Conservation (phyloP, 495 filamentous ascomycete species). For the Daldinia bambusicola region DNA sequence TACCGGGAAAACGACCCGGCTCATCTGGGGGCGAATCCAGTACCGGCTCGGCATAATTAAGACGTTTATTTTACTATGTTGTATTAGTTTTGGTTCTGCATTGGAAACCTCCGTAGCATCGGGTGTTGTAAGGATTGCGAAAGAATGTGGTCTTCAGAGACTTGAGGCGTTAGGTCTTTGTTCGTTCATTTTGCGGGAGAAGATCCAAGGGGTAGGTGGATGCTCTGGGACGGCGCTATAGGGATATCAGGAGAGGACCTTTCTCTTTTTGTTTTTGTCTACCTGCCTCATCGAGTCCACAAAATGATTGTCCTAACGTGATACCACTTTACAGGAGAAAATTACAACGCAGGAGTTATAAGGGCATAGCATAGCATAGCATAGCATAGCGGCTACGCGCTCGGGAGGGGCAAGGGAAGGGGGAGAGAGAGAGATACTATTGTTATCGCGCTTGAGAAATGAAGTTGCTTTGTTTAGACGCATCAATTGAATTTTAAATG, state of each 20-base stretch:
- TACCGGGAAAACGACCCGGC: conserved; percentile 40
- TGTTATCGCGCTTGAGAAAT: conserved; percentile 12
- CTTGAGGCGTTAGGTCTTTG: conserved; percentile 27
- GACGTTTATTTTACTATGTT: conserved; percentile 38
- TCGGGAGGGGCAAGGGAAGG: conserved; percentile 14
- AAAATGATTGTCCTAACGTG: conserved; percentile 32
- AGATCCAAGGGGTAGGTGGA: conserved; percentile 18
- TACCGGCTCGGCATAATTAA: conserved; percentile 35
- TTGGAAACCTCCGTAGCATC: conserved; percentile 13
- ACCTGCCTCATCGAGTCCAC: conserved; percentile 21
- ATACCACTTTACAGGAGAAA: conserved; percentile 43
- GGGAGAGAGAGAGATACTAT: conserved; percentile 15
- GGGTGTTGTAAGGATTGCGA: conserved; percentile 1
- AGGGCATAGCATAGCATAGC: no score
- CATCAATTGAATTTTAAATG: conserved; percentile 35
- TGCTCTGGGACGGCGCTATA: conserved; percentile 9
- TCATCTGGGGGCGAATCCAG: conserved; percentile 46
- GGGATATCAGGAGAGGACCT: conserved; percentile 3
- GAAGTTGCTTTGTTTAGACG: conserved; percentile 33
- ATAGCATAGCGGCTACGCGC: conserved; percentile 27
- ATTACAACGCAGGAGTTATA: conserved; percentile 30
- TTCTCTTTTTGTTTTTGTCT: conserved; percentile 3
- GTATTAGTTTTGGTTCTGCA: conserved; percentile 34
- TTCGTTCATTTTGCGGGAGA: conserved; percentile 4
- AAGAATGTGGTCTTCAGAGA: conserved; percentile 14